phyloP scores from a whole-genome alignment of 306 rosid species.

The Amphicarpaea edgeworthii region DNA sequence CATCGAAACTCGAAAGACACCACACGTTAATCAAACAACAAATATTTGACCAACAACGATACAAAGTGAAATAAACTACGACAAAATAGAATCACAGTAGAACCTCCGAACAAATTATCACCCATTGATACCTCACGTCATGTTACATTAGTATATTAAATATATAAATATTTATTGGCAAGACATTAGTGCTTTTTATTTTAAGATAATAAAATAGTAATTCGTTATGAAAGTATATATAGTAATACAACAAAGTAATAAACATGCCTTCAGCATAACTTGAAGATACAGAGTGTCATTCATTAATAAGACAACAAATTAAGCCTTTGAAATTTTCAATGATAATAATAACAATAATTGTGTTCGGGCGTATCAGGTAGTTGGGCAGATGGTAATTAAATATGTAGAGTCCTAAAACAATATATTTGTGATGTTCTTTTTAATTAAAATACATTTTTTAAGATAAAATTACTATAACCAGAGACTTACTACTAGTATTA shows the following conservation, averaged over 20 bases:
- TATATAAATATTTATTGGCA: too few species aligned
- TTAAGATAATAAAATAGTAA: too few species aligned
- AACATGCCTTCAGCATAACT: neutral
- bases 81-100: too few species aligned
- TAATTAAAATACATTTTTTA: neutral
- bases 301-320: neutral
- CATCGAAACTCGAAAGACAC: neutral
- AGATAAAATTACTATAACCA: too few species aligned
- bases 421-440: neutral
- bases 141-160: too few species aligned
- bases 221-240: too few species aligned
- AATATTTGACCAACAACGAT: neutral
- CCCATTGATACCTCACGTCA: neutral
- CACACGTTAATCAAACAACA: neutral
- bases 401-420: neutral
- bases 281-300: neutral
- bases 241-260: neutral
- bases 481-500: neutral
- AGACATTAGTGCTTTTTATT: too few species aligned
- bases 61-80: neutral
- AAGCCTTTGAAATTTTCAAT: constrained; percentile 8
- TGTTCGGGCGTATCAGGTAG: neutral
- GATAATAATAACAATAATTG: neutral
- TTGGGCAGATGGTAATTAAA: constrained; percentile 13
- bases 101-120: neutral